A percentile compares a stretch with the other conserved stretches of the same genome.
Conservation (phyloP, 768 basidiomycete genomes). For the Trichaptum fuscoviolaceum region DNA sequence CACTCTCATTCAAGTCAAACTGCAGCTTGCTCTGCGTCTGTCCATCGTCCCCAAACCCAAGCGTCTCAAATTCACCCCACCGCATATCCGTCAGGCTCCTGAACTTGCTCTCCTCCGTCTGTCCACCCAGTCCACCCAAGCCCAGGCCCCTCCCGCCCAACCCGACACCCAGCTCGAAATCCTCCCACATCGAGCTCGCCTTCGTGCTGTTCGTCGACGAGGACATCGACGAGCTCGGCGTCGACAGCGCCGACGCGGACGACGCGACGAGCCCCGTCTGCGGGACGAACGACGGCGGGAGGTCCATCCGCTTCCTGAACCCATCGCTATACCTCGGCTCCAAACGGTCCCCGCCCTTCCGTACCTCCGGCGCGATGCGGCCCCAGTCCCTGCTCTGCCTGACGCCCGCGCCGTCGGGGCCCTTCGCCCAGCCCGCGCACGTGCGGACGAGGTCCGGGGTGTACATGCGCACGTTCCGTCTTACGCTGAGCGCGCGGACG, state of each 20-base stretch:
- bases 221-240: slow-evolving; percentile 28
- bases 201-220: slow-evolving; percentile 6
- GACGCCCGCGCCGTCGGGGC: slow-evolving; percentile 22
- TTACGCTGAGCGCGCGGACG: slow-evolving; percentile 70
- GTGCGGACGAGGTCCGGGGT: slow-evolving; percentile 77
- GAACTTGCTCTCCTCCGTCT: slow-evolving; percentile 60
- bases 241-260: slow-evolving; percentile 37
- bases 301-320: slow-evolving; percentile 72
- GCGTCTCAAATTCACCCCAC: slow-evolving; percentile 88
- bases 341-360: slow-evolving; percentile 44
- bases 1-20: slow-evolving; percentile 90
- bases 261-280: slow-evolving; percentile 30
- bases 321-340: slow-evolving; percentile 67
- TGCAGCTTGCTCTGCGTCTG: slow-evolving; percentile 63
- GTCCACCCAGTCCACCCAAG: slow-evolving; percentile 20
- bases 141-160: slow-evolving; percentile 25
- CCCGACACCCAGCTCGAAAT: slow-evolving; percentile 20
- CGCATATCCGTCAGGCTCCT: slow-evolving; percentile 78
- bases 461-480: slow-evolving; percentile 83
- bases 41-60: slow-evolving; percentile 62
- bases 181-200: slow-evolving; percentile 25
- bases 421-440: slow-evolving; percentile 42
- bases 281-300: slow-evolving; percentile 57
- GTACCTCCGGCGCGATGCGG: slow-evolving; percentile 47
- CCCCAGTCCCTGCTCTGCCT: slow-evolving; percentile 70